Conservation (phyloP, 495 filamentous ascomycete genomes). For the Parathielavia hyrcaniae region DNA sequence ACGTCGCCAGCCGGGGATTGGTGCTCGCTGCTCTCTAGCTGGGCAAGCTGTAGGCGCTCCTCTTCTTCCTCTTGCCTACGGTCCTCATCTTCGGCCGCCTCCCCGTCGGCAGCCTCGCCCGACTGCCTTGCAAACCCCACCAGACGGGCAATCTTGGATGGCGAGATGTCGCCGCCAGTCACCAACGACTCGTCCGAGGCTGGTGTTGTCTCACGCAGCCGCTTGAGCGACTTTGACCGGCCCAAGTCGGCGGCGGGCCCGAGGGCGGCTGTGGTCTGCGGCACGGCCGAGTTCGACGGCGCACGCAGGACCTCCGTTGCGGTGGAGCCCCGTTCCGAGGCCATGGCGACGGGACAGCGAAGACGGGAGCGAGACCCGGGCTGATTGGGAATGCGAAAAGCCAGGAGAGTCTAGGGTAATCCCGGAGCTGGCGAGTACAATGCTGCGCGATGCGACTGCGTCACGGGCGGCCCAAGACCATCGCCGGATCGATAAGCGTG, state of each 20-base stretch:
- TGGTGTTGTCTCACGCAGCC: slow-evolving; percentile 44
- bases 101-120: slow-evolving; percentile 45
- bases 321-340: slow-evolving; percentile 42
- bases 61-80: slow-evolving; percentile 49
- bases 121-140: slow-evolving; percentile 44
- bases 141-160: slow-evolving; percentile 49
- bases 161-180: slow-evolving; percentile 40
- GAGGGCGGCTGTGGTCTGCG: slow-evolving; percentile 23
- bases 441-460: slow-evolving; percentile 18
- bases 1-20: slow-evolving; percentile 43
- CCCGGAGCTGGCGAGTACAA: background rate
- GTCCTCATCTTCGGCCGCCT: slow-evolving; percentile 52
- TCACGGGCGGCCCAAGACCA: slow-evolving; percentile 37
- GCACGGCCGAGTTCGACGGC: slow-evolving; percentile 28
- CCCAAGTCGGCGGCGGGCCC: slow-evolving; percentile 32
- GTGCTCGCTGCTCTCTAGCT: slow-evolving; percentile 45
- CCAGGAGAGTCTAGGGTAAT: slow-evolving; percentile 18
- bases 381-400: background rate
- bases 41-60: slow-evolving; percentile 36
- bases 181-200: slow-evolving; percentile 34
- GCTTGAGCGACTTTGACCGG: slow-evolving; percentile 43
- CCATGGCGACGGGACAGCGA: slow-evolving; percentile 27
- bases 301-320: slow-evolving; percentile 42
- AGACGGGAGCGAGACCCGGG: slow-evolving; percentile 7
- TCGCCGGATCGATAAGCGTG: slow-evolving; percentile 31